Evolutionary conservation across 805 yeast genomes (phyloP), one percentile per base, ranked within the genome.

Genomic region (Cephaloascus albidus): DNA sequence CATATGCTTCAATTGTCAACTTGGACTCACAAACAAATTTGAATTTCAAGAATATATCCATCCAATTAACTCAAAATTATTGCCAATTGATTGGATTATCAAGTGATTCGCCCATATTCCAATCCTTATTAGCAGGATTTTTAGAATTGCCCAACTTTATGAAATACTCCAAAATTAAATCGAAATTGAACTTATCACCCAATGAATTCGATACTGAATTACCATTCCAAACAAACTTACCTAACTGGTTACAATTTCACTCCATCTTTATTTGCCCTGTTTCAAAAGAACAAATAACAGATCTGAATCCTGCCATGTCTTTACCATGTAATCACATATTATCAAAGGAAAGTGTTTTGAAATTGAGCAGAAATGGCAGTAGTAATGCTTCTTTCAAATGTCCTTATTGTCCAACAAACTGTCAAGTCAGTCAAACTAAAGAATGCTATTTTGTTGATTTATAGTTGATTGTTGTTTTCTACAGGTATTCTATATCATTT

Each of bases 1-100:
- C 96, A 53, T 66, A 89, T 60, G 88, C 97, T 18, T 97, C 97
- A 38, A 77, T 74, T 15, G 77, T 53, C 26, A 61, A 58, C 20
- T 54, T 53, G 3, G 28, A 23, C 28, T 23, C 28, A 23, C 28
- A 23, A 23, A 8, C 12, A 12, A 6, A 23, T 8, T 23, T 23
- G 28, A 23, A 23, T 23, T 55, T 54, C 44, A 54, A 56, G 10
- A 55, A 57, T 14, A 42, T 61, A 1, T 46, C 57, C 3, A 43
- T 54, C 3, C 43, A 62, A 27, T 68, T 78, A 41, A 59, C 74
- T 2, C 61, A 67, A 38, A 75, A 72, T 40, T 78, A 64, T 45
- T 75, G 82, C 48, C 52, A 70, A 0, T 45, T 61, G 28, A 53
- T 72, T 16, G 74, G 77, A 2, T 53, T 76, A 20, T 61, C 78